Evolutionary conservation across 228 moss, liverwort and hornwort species (phyloP).

Genomic region (Sphagnum fallax): DNA sequence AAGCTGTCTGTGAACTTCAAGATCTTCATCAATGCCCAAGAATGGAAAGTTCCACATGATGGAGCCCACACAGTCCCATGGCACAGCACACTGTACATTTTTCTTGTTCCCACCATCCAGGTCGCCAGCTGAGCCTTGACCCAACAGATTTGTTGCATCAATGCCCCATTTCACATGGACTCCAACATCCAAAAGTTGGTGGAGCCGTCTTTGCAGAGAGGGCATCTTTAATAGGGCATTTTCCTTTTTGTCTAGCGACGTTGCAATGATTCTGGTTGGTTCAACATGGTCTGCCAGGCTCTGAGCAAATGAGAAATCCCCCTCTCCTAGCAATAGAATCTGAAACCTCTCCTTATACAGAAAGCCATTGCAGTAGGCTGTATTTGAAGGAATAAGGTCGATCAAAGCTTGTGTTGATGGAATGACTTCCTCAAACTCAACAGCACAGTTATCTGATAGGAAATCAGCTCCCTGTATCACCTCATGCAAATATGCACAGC

Average conservation of each 20-base stretch:
- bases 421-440: conserved; percentile 36
- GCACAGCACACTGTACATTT: conserved; percentile 10
- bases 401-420: conserved; percentile 34
- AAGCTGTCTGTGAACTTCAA: conserved; percentile 33
- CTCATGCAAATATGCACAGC: conserved; percentile 35
- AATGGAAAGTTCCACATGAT: conserved; percentile 67
- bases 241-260: conserved; percentile 35
- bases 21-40: conserved; percentile 36
- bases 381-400: conserved; percentile 29
- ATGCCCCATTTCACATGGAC: conserved; percentile 42
- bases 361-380: too few relatives aligned
- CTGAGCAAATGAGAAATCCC: conserved; percentile 53
- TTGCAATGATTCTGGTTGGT: conserved; percentile 41
- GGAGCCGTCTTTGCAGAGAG: conserved; percentile 14
- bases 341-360: conserved; percentile 6
- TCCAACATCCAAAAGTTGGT: conserved; percentile 9
- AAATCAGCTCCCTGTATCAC: conserved; percentile 13
- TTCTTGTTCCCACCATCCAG: conserved; percentile 10
- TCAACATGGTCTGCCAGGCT: conserved; percentile 21
- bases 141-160: conserved; percentile 35
- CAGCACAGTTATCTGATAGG: conserved; percentile 15
- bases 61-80: conserved; percentile 43
- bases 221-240: conserved; percentile 17
- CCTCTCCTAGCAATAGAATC: conserved; percentile 54
- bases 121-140: conserved; percentile 1